Evolutionary conservation across 2,329 filamentous ascomycete species (phyloP), one percentile per base, ranked within the genome.

Genomic region (Rhexocercosporidium sp.): DNA sequence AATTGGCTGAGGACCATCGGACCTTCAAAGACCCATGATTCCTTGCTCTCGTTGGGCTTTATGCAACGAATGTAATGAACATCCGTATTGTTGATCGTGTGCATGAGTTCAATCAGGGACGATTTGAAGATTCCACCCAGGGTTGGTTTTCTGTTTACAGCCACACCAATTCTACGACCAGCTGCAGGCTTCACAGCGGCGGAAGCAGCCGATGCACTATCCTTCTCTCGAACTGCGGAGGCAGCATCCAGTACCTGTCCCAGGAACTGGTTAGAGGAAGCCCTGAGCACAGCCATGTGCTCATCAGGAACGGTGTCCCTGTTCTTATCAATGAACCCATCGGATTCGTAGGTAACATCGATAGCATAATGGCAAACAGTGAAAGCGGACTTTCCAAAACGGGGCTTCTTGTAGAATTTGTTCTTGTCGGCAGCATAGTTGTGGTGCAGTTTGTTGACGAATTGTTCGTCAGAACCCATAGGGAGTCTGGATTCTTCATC

Each of bases 281-380:
- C 89, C 73, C 89, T 91, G 71, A 99, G 86, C 44, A 99, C 91
- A 67, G 96, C 94, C 90, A 99, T 92, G 78, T 98, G 96, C 82
- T 99, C 96, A 77, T 99, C 96, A 6, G 96, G 96, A 56, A 99
- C 96, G 22, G 96, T 99, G 80, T 99, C 96, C 79, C 96, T 90
- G 81, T 99, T 99, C 87, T 99, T 99, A 80, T 99, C 96, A 76
- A 99, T 97, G 81, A 99, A 99, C 56, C 96, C 96, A 75, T 99
- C 96, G 1, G 95, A 98, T 80, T 99, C 96, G 78, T 99, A 99
- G 20, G 95, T 98, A 74, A 99, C 96, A 76, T 99, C 96, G 65
- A 99, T 86, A 62, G 96, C 96, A 81, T 99, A 99, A 81, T 99
- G 96, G 80, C 95, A 98, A 70, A 99, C 94, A 8, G 96, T 98